Conservation (phyloP, 129 eudicot genomes). For the Flaveria ramosissima region DNA sequence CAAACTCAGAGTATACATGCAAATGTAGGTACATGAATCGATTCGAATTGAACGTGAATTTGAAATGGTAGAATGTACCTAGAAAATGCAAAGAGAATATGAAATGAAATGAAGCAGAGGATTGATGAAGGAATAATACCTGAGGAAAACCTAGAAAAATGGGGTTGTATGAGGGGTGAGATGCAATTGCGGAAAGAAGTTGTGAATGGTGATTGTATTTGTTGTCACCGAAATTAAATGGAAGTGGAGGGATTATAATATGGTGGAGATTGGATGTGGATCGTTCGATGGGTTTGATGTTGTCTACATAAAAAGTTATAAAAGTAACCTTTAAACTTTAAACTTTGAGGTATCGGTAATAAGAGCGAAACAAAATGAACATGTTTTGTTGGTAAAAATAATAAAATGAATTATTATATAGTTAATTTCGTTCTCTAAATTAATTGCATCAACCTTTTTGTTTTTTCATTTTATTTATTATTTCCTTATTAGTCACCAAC, state of each 20-base stretch:
- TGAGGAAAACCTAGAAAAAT: constrained; percentile 23
- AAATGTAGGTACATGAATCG: background rate
- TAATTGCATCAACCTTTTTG: no score
- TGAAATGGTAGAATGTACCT: background rate
- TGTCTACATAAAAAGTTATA: background rate
- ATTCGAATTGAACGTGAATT: background rate
- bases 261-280: constrained; percentile 2
- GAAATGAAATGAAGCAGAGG: constrained; percentile 21
- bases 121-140: constrained; percentile 21
- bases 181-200: constrained; percentile 33
- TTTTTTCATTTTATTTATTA: no score
- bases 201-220: constrained; percentile 9
- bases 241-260: constrained; percentile 34
- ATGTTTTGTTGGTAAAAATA: no score
- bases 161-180: constrained; percentile 26
- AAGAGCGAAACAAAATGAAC: no score
- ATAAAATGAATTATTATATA: no score
- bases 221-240: constrained; percentile 28
- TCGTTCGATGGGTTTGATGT: constrained; percentile 28
- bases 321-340: no score
- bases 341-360: no score
- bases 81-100: constrained; percentile 1
- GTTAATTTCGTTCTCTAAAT: no score
- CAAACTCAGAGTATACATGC: background rate
- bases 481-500: no score